Evolutionary conservation across 768 basidiomycete species (phyloP), one percentile per base, ranked within the genome.

Genomic region (Amanita polypyramis): DNA sequence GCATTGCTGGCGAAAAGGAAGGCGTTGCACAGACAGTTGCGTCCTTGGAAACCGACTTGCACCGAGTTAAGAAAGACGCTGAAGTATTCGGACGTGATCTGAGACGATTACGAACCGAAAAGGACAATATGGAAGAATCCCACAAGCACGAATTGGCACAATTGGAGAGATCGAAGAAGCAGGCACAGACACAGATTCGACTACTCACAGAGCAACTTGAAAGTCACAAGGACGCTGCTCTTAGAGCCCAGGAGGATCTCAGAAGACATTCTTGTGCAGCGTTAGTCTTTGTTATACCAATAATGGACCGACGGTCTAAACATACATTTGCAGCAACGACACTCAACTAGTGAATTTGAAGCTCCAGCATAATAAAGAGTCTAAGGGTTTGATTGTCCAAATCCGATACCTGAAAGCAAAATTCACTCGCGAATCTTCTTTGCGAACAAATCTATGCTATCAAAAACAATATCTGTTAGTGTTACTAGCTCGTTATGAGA

Each of bases 341-440:
- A 58, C 55, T 12, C 75, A 80, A 57, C 53, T 89, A 4, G 68
- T 70, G 2, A 66, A 68, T 10, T 57, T 88, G 53, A 80, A 74
- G 54, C 55, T 66, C 2, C 81, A 79, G 61, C 89, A 92, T 60
- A 88, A 85, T 53, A 77, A 79, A 52, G 92, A 97, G 60, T 85
- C 86, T 69, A 93, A 92, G 59, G 90, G 91, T 7, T 69, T 97
- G 15, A 80, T 98, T 42, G 78, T 89, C 6, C 91, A 96, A 62
- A 91, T 96, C 50, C 76, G 74, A 35, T 97, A 96, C 64, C 72
- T 98, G 55, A 95, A 98, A 62, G 85, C 86, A 47, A 91, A 90
- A 60, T 94, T 83, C 63, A 85, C 79, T 2, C 76, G 95, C 20
- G 96, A 99, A 66, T 77, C 82, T 8, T 72, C 73, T 0, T 77